These are phyloP conservation scores for Zygosaccharomyces gambellarensis DNA, from an alignment of 805 yeast genomes.

Conservation along the genomic window DNA sequence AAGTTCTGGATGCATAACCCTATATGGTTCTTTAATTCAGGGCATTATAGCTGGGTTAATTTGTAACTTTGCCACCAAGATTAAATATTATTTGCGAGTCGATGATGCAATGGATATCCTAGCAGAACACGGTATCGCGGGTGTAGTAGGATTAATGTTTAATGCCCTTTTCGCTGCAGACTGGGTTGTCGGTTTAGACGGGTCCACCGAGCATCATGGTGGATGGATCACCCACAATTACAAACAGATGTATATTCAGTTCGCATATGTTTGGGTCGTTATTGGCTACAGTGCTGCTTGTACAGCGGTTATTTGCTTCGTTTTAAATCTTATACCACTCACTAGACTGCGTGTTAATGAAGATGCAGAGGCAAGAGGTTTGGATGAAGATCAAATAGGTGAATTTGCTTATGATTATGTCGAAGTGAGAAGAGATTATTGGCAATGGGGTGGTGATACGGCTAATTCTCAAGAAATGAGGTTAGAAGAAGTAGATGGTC, in stretches of 20 bases:
- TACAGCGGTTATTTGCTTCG: constrained; percentile 70
- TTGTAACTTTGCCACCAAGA: constrained; percentile 86
- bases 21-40: constrained; percentile 84
- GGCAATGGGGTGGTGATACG: constrained; percentile 41
- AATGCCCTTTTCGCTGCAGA: constrained; percentile 84
- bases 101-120: constrained; percentile 93
- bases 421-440: constrained; percentile 89
- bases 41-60: constrained; percentile 77
- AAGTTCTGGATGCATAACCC: constrained; percentile 81
- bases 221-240: constrained; percentile 92
- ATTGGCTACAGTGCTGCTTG: constrained; percentile 71
- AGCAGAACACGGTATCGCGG: constrained; percentile 99
- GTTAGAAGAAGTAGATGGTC: neutral
- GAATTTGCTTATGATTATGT: constrained; percentile 99
- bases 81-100: constrained; percentile 72
- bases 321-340: constrained; percentile 74
- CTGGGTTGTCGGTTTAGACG: constrained; percentile 88
- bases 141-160: constrained; percentile 82
- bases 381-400: constrained; percentile 96
- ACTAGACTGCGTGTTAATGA: constrained; percentile 74
- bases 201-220: constrained; percentile 75
- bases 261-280: constrained; percentile 75
- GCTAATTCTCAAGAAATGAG: constrained; percentile 7
- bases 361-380: constrained; percentile 80
- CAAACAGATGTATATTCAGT: constrained; percentile 85